Evolutionary conservation across 2,329 filamentous ascomycete species (phyloP), one percentile per base, ranked within the genome.

Genomic region (Hypoxylon sp.): DNA sequence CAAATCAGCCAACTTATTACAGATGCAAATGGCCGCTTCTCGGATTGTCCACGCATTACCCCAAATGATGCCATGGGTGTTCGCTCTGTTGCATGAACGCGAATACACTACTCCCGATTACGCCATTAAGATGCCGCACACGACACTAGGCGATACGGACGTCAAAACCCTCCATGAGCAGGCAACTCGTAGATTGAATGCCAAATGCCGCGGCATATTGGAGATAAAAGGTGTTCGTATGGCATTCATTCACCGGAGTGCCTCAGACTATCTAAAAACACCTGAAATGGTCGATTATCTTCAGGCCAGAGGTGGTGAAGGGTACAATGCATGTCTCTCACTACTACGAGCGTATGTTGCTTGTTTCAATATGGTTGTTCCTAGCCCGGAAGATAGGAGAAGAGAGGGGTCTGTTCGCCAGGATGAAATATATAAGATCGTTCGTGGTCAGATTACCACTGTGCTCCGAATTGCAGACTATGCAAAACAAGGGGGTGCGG

Each of bases 21-120:
- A 46, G 26, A 46, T 46, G 25, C 26, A 30, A 23, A 9, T 32
- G 25, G 19, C 4, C 6, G 4, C n/a, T n/a, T n/a, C n/a, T n/a
- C n/a, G n/a, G n/a, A n/a, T n/a, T n/a, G n/a, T n/a, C n/a, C n/a
- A n/a, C n/a, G n/a, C n/a, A n/a, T n/a, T n/a, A n/a, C n/a, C n/a
- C n/a, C n/a, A n/a, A n/a, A n/a, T n/a, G 9, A 17, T 40, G n/a
- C 35, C 35, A 27, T 48, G 44, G 44, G 7, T 16, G 19, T 12
- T 48, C 2, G 35, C 35, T 20, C 19, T 40, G 4, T 7, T 48
- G 15, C 36, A 41, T 27, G 44, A 48, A 16, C 44, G 30, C 15
- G 44, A 48, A 23, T 17, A 48, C 12, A n/a, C 44, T 11, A 8
- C 40, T 17, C 35, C 44, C n/a, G 36, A 48, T 29, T 48, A 48